These are phyloP conservation scores for Trichosanthes cucumerina DNA, from an alignment of 306 rosid species.

Conservation along the genomic window DNA sequence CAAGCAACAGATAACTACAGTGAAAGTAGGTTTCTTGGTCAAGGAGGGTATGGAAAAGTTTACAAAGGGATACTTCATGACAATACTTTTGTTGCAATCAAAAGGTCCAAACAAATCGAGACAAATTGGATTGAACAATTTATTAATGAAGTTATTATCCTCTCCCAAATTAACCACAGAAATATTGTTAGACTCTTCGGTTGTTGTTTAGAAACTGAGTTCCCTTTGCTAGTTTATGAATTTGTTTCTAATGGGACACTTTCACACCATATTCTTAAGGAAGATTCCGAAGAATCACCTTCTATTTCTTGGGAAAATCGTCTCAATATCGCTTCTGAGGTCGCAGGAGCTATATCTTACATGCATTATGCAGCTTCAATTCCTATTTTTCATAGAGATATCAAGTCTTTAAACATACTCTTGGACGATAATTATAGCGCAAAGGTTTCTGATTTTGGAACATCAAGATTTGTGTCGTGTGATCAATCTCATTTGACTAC, in stretches of 20 bases:
- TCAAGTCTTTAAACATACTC: neutral
- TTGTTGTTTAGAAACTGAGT: slow-evolving; percentile 46
- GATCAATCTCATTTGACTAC: slow-evolving; percentile 58
- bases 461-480: neutral
- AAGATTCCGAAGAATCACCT: slow-evolving; percentile 3
- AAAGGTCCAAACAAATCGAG: slow-evolving; percentile 26
- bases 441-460: neutral
- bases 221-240: slow-evolving; percentile 51
- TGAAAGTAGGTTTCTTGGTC: slow-evolving; percentile 15
- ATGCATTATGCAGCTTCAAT: slow-evolving; percentile 53
- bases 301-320: slow-evolving; percentile 37
- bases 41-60: slow-evolving; percentile 22
- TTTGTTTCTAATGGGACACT: slow-evolving; percentile 49
- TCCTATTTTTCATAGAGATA: neutral
- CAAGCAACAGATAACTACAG: slow-evolving; percentile 29
- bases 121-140: slow-evolving; percentile 24
- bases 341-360: slow-evolving; percentile 58
- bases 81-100: slow-evolving; percentile 19
- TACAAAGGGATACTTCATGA: slow-evolving; percentile 25
- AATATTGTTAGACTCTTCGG: slow-evolving; percentile 28
- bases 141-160: slow-evolving; percentile 39
- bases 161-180: slow-evolving; percentile 34
- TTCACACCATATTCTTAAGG: slow-evolving; percentile 24
- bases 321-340: slow-evolving; percentile 43
- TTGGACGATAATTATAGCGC: neutral